Evolutionary conservation across 768 basidiomycete species (phyloP), one percentile per base, ranked within the genome.

Genomic region (Tricholoma hemisulphureum): DNA sequence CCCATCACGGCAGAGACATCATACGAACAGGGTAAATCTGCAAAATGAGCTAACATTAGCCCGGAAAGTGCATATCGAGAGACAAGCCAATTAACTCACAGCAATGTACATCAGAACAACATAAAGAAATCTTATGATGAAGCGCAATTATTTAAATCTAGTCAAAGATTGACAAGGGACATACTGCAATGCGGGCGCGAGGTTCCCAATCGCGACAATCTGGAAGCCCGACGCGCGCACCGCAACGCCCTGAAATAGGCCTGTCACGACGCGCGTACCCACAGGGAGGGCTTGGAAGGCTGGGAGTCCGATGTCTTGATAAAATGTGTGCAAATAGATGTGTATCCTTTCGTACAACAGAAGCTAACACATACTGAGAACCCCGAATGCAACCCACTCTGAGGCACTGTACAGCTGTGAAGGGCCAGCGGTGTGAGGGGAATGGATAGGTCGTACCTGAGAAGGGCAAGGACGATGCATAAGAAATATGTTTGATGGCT

Each of bases 61-160:
- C 32, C 39, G 10, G 10, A 16, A 3, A 9, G n/a, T 24, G 1
- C 46, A 10, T 8, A n/a, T 10, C 28, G 11, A 52, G 16, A 9
- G 18, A 63, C 58, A 24, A 51, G 61, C n/a, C n/a, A 32, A 59
- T 60, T 43, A 52, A 72, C 80, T 67, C 61, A 84, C 75, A 29
- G 82, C 80, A 53, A 85, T 84, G 59, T 84, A 86, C 89, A 90
- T 92, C 88, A 93, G 87, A 58, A 90, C 81, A 6, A 88, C 79
- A 63, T 89, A 89, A 1, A 91, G 67, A 37, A 91, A 85, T 60
- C 85, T 86, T 50, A 10, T 58, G 16, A 8, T 2, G 8, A 14
- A 9, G 23, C 11, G 11, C 13, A 28, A 14, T 60, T 32, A 51
- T 49, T 50, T 16, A 14, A 39, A 20, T 29, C 32, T 31, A 4